Conservation (phyloP, 495 filamentous ascomycete species). For the Aspergillus cristatus region DNA sequence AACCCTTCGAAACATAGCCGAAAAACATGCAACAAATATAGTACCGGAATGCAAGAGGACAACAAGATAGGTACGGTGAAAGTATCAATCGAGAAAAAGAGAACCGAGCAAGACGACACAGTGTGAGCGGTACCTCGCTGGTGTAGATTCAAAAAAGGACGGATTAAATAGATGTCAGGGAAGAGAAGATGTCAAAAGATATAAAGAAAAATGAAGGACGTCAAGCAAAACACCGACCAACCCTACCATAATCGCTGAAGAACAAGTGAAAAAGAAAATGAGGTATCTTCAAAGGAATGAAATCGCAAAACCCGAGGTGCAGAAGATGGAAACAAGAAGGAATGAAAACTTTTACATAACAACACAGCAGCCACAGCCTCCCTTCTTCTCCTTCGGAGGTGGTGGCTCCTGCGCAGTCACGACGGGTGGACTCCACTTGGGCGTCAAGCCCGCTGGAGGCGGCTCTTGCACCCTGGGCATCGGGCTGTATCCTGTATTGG, state of each 20-base stretch:
- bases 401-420: constrained; percentile 27
- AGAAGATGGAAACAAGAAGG: constrained; percentile 9
- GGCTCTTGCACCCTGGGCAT: constrained; percentile 45
- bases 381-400: constrained; percentile 29
- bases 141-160: background rate
- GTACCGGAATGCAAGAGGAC: no score
- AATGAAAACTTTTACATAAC: constrained; percentile 37
- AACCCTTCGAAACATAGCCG: no score
- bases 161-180: constrained; percentile 1
- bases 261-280: constrained; percentile 14
- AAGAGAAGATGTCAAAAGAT: constrained; percentile 12
- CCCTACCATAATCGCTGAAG: constrained; percentile 21
- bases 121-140: no score
- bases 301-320: background rate
- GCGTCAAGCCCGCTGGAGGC: constrained; percentile 23
- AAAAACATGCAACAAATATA: no score
- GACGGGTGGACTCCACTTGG: constrained; percentile 31
- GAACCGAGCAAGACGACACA: no score
- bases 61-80: no score
- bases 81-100: no score
- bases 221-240: constrained; percentile 19
- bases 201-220: no score
- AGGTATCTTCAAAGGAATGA: constrained; percentile 8
- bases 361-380: constrained; percentile 41
- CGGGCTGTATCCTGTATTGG: constrained; percentile 39